Conservation (phyloP, 2,329 filamentous ascomycete genomes). For the Neonectria magnoliae region DNA sequence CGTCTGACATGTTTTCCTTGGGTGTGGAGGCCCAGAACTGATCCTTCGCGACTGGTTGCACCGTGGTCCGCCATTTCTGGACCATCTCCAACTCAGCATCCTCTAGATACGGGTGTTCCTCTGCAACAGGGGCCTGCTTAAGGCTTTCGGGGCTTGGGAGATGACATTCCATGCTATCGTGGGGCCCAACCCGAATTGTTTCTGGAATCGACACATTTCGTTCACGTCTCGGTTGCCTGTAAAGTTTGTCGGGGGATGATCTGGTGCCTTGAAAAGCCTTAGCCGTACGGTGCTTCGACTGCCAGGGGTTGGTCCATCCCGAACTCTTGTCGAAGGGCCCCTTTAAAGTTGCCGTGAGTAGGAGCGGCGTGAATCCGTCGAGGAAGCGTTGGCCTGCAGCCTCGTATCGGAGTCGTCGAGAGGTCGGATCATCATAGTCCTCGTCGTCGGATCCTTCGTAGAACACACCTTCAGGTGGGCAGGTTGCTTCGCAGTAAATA, state of each 20-base stretch:
- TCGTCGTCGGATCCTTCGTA: constrained; percentile 68
- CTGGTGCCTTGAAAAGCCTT: constrained; percentile 16
- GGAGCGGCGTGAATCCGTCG: constrained; percentile 62
- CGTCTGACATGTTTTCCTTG: constrained; percentile 28
- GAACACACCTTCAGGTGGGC: constrained; percentile 58
- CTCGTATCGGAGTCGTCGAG: constrained; percentile 66
- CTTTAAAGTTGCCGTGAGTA: constrained; percentile 68
- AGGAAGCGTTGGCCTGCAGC: constrained; percentile 67
- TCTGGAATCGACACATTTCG: constrained; percentile 32
- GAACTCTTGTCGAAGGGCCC: constrained; percentile 66
- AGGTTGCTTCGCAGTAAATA: constrained; percentile 59
- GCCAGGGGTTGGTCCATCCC: constrained; percentile 50
- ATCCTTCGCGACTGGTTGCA: constrained; percentile 30
- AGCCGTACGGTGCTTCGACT: constrained; percentile 41
- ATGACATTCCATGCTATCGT: constrained; percentile 49
- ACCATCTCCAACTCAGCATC: constrained; percentile 46
- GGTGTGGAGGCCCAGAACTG: constrained; percentile 38
- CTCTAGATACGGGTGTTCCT: constrained; percentile 44
- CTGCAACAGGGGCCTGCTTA: constrained; percentile 45
- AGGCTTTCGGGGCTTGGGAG: constrained; percentile 55
- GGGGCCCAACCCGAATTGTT: constrained; percentile 17
- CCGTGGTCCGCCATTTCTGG: constrained; percentile 46
- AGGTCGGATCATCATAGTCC: constrained; percentile 57
- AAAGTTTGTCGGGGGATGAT: constrained; percentile 32
- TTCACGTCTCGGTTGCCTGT: constrained; percentile 22